A percentile compares a stretch with the other conserved stretches of the same genome.
These are phyloP conservation scores for Madurella fahalii DNA, from an alignment of 2,329 filamentous ascomycete genomes.

Conservation along the genomic window DNA sequence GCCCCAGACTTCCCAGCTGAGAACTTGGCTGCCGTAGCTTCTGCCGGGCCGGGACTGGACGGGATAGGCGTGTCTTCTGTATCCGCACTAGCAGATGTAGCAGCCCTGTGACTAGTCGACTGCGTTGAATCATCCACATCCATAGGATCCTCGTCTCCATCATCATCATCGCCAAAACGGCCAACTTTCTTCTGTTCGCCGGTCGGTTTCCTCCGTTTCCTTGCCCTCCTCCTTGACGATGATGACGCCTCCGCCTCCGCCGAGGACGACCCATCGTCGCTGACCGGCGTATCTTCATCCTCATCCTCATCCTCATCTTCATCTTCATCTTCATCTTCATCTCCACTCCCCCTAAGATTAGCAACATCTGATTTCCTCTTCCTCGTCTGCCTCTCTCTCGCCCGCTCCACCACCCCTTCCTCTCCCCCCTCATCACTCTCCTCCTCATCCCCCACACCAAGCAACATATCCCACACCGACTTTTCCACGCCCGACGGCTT, in stretches of 20 bases:
- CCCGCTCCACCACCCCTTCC: constrained; percentile 12
- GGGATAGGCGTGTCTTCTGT: constrained; percentile 38
- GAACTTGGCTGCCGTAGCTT: background rate
- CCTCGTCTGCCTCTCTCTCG: constrained; percentile 22
- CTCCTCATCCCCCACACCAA: constrained; percentile 15
- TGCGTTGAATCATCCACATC: constrained; percentile 22
- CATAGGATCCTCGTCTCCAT: constrained; percentile 26
- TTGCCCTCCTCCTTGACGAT: background rate
- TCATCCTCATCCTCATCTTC: constrained; percentile 24
- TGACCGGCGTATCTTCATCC: constrained; percentile 4
- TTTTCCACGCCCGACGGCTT: constrained; percentile 16
- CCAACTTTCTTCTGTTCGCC: background rate
- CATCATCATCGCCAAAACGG: constrained; percentile 11
- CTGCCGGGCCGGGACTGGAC: constrained; percentile 33
- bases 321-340: no score
- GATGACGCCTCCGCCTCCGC: background rate
- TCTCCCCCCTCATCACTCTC: constrained; percentile 1
- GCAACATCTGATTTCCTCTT: constrained; percentile 29
- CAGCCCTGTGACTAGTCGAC: constrained; percentile 18
- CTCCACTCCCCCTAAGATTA: constrained; percentile 30
- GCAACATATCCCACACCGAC: constrained; percentile 22
- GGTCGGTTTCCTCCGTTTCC: constrained; percentile 12
- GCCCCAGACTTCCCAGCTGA: constrained; percentile 36
- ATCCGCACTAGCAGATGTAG: background rate
- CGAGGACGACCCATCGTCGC: constrained; percentile 18